Conservation (phyloP, 352 stramenopile genomes). For the Phytophthora uliginosa region DNA sequence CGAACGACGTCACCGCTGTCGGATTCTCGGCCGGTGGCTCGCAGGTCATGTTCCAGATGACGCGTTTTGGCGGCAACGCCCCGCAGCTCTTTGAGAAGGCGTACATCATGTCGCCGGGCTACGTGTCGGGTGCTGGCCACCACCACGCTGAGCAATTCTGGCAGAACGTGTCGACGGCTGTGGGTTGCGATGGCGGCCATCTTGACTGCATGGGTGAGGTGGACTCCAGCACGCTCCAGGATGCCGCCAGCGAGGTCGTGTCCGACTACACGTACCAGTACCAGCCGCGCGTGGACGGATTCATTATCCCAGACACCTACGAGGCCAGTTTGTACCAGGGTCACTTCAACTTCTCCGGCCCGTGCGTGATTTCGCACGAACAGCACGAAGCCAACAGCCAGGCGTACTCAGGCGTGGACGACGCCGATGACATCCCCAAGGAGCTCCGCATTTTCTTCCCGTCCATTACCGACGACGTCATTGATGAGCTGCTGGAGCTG, state of each 20-base stretch:
- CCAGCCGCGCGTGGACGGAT: constrained; percentile 32
- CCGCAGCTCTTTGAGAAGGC: constrained; percentile 26
- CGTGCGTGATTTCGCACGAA: constrained; percentile 17
- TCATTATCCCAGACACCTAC: constrained; percentile 24
- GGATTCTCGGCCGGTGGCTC: constrained; percentile 28
- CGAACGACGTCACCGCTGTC: constrained; percentile 37
- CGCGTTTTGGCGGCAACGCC: constrained; percentile 21
- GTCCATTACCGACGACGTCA: constrained; percentile 24
- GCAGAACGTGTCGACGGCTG: constrained; percentile 22
- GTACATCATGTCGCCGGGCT: constrained; percentile 29
- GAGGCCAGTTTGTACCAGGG: constrained; percentile 28
- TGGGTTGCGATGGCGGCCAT: constrained; percentile 17
- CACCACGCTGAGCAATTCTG: constrained; percentile 24
- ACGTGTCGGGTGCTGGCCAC: constrained; percentile 16
- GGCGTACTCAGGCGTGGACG: constrained; percentile 16
- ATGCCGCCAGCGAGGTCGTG: constrained; percentile 17
- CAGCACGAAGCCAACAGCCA: constrained; percentile 23
- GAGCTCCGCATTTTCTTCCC: constrained; percentile 23
- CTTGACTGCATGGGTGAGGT: constrained; percentile 21
- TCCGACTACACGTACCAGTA: constrained; percentile 26
- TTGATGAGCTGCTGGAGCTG: constrained; percentile 24
- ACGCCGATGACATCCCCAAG: constrained; percentile 12
- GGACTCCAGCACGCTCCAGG: constrained; percentile 18
- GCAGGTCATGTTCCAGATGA: constrained; percentile 28
- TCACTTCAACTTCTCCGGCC: constrained; percentile 26